Evolutionary conservation across 176 grass and related monocot species (phyloP).

Genomic region (Triticum monococcum): DNA sequence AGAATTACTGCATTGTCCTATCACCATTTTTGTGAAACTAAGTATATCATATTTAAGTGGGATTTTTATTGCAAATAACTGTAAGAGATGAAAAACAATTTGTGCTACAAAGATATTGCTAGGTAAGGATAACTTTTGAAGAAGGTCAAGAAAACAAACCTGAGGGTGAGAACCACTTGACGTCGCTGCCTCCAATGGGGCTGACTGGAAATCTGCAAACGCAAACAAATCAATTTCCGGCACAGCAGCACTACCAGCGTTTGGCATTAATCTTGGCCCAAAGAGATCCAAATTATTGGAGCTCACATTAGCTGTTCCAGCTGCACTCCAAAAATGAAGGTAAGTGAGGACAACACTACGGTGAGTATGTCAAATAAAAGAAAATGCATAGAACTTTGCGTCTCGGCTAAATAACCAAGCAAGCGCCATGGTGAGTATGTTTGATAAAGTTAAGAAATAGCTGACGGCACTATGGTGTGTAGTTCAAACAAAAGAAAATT

Average conservation of each 20-base stretch:
- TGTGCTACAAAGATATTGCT: background rate
- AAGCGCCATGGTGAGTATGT: too few relatives aligned
- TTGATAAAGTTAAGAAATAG: background rate
- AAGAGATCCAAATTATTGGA: slow-evolving; percentile 47
- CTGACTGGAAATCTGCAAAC: slow-evolving; percentile 41
- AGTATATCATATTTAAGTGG: slow-evolving; percentile 13
- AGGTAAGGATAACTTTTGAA: slow-evolving; percentile 17
- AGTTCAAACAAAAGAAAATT: slow-evolving; percentile 1
- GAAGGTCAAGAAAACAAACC: slow-evolving; percentile 32
- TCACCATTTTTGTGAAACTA: background rate
- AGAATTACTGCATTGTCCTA: background rate
- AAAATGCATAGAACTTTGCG: background rate
- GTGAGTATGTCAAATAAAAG: background rate
- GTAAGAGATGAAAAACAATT: background rate
- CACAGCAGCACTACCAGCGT: slow-evolving; percentile 19
- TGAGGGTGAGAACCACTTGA: slow-evolving; percentile 9
- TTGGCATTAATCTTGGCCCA: slow-evolving; percentile 47
- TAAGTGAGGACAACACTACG: background rate
- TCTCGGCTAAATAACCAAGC: too few relatives aligned
- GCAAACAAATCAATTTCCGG: slow-evolving; percentile 68
- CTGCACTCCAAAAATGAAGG: slow-evolving; percentile 4
- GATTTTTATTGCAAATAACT: background rate
- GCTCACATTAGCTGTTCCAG: slow-evolving; percentile 34
- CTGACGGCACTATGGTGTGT: background rate
- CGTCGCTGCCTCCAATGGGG: slow-evolving; percentile 31